A percentile compares a stretch with the other conserved stretches of the same genome.
Evolutionary conservation across 345 rosid species (phyloP).

Genomic region (Acer saccharum): DNA sequence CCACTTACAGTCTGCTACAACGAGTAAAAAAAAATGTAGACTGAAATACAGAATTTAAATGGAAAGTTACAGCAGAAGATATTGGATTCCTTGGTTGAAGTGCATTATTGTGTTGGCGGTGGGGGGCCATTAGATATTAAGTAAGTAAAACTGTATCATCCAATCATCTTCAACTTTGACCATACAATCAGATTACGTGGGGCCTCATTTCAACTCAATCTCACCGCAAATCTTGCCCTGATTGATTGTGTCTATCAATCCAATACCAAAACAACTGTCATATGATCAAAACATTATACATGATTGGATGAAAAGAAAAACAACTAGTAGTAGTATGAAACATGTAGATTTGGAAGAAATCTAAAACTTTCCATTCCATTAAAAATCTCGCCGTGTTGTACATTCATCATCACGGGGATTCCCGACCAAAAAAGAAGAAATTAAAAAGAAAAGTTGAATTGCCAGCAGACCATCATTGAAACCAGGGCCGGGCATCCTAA

Average conservation of each 20-base stretch:
- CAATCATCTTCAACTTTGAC: background rate
- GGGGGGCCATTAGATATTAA: background rate
- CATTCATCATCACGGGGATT: constrained; percentile 41
- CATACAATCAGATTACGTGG: background rate
- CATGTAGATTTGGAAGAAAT: background rate
- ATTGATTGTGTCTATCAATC: too few species aligned
- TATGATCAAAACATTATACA: too few species aligned
- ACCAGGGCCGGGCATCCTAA: background rate
- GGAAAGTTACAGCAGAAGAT: background rate
- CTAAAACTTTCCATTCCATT: constrained; percentile 1
- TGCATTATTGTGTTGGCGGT: background rate
- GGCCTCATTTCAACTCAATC: background rate
- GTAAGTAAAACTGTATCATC: background rate
- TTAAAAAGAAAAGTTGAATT: background rate
- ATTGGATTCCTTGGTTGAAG: too few species aligned
- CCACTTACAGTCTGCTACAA: too few species aligned
- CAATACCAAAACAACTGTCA: too few species aligned
- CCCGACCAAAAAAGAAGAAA: background rate
- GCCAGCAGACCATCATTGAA: background rate
- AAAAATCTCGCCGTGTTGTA: constrained; percentile 39
- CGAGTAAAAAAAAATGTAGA: too few species aligned
- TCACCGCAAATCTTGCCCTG: too few species aligned
- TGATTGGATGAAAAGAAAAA: too few species aligned
- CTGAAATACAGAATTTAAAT: background rate
- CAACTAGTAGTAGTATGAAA: too few species aligned